A percentile compares a stretch with the other conserved stretches of the same genome.
Conservation (phyloP, 345 rosid species). For the Euphorbia lathyris region DNA sequence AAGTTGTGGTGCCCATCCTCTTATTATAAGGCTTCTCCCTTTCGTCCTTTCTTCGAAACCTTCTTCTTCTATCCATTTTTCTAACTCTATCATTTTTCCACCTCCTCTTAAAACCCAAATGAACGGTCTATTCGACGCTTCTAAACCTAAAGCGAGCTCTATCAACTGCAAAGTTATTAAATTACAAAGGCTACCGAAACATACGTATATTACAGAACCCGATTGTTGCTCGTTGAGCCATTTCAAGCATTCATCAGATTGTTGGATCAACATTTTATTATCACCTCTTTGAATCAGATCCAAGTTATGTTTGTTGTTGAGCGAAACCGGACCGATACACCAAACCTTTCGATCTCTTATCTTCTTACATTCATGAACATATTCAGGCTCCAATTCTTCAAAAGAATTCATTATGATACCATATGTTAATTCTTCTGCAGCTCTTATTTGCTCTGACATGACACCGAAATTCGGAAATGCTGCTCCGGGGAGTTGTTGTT, state of each 20-base stretch:
- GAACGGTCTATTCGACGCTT: constrained; percentile 16
- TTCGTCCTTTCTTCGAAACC: constrained; percentile 11
- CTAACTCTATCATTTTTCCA: constrained; percentile 3
- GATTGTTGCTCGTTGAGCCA: constrained; percentile 12
- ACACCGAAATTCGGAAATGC: neutral
- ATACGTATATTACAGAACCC: constrained; percentile 16
- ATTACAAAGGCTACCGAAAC: constrained; percentile 15
- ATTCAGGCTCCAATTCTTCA: constrained; percentile 14
- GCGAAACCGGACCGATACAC: constrained; percentile 19
- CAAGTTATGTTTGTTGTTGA: constrained; percentile 9
- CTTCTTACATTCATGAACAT: neutral
- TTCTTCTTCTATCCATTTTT: neutral
- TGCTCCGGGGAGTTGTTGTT: neutral
- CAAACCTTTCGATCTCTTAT: neutral
- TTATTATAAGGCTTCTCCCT: constrained; percentile 13
- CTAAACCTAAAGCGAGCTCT: constrained; percentile 16
- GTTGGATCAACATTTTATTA: neutral
- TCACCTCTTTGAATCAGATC: constrained; percentile 9
- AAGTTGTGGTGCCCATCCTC: constrained; percentile 23
- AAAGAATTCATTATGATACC: constrained; percentile 14
- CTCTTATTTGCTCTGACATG: neutral
- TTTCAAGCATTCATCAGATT: neutral
- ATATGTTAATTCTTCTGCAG: neutral
- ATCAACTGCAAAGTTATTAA: constrained; percentile 8
- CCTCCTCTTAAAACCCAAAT: constrained; percentile 16